These are phyloP conservation scores for Calonectria honghensis DNA, from an alignment of 2,329 filamentous ascomycete species.

Conservation along the genomic window DNA sequence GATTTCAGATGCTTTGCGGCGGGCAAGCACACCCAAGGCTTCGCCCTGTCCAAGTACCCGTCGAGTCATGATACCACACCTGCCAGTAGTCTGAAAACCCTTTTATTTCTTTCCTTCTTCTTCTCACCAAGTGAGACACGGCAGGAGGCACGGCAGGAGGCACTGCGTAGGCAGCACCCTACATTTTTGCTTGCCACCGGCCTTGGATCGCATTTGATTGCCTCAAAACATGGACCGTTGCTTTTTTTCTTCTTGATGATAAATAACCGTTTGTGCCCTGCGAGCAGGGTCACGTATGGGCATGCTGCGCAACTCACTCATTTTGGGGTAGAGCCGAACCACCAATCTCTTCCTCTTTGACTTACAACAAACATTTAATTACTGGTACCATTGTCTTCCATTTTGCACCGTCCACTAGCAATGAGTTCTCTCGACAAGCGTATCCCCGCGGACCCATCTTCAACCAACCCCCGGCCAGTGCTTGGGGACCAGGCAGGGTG, in stretches of 20 bases:
- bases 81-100: too few species aligned
- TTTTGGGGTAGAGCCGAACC: neutral
- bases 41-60: neutral
- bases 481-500: neutral
- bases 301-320: neutral
- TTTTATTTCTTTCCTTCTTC: neutral
- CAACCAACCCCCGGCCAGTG: neutral
- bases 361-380: neutral
- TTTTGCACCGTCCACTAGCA: neutral
- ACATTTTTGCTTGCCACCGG: neutral
- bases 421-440: neutral
- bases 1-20: neutral
- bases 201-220: neutral
- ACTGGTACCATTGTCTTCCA: neutral
- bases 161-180: too few species aligned
- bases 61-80: neutral
- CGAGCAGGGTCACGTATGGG: neutral
- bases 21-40: too few species aligned
- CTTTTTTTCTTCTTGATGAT: neutral
- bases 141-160: neutral
- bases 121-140: neutral
- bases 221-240: neutral
- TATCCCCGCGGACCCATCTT: neutral
- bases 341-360: neutral
- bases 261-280: neutral